Evolutionary conservation across 2,329 filamentous ascomycete species (phyloP), one percentile per base, ranked within the genome.

Genomic region (Ilyonectria robusta): DNA sequence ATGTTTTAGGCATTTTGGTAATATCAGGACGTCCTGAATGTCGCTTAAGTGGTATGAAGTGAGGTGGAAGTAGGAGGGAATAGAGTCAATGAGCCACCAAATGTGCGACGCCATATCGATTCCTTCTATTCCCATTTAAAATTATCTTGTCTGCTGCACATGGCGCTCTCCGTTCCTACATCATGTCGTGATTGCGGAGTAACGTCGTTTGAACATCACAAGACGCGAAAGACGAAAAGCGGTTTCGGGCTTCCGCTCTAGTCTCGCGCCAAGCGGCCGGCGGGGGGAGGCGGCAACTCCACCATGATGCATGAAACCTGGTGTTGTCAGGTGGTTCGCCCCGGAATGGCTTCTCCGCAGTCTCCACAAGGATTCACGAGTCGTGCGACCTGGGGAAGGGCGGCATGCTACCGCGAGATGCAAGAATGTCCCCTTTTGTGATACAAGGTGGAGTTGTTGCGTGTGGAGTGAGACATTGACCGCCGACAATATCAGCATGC

Each of bases 1-100:
- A 86, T 66, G 87, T 84, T 19, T 56, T 68, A 7, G 62, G 26
- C 70, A 72, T 74, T 29, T 29, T 70, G 44, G 19, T 15, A 21
- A 35, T 31, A 26, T 40, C 8, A 33, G 11, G 11, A 9, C 31
- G 8, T 33, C 11, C 11, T 35, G 6, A 31, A 48, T 11, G 21
- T 26, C 35, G 13, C 23, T 23, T 40, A 11, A 51, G 53, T 13
- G 17, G 5, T 10, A 10, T 40, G 6, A 19, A 23, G 10, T 19
- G 10, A 21, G 31, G 19, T 35, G 48, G 7, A 19, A 5, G 31
- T 13, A 46, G 21, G 23, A 4, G 46, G 13, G 11, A n/a, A 46
- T 4, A 40, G 2, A 10, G 26, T 26, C 23, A 26, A 17, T 42
- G 23, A 26, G 15, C 17, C 35, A 44, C 51, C 51, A 42, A 26